Evolutionary conservation across 1,284 basidiomycete species (phyloP).

Genomic region (Ceratobasidium theobromae): DNA sequence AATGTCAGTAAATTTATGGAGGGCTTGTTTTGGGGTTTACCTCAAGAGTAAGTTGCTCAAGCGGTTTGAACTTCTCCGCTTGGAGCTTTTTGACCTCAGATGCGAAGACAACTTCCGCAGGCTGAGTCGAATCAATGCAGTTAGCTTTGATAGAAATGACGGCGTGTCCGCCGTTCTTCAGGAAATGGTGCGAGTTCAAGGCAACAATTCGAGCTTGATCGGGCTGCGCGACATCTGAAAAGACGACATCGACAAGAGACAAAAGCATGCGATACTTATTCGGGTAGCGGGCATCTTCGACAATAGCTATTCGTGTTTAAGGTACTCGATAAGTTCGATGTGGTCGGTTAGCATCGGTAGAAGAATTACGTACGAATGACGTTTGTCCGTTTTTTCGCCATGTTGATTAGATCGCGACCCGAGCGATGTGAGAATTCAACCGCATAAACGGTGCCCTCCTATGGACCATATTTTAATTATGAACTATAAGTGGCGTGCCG

Average conservation of each 20-base stretch:
- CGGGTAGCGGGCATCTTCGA: constrained; percentile 95
- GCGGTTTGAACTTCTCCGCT: constrained; percentile 82
- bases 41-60: constrained; percentile 91
- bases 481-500: constrained; percentile 20
- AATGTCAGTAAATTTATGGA: neutral
- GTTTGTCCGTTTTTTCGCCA: constrained; percentile 99
- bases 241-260: constrained; percentile 92
- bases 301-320: constrained; percentile 64
- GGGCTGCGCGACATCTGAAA: constrained; percentile 97
- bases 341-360: neutral
- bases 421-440: constrained; percentile 98
- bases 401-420: constrained; percentile 96
- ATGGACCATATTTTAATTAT: constrained; percentile 32
- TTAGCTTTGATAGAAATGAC: constrained; percentile 99
- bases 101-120: constrained; percentile 89
- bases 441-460: constrained; percentile 96
- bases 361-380: constrained; percentile 79
- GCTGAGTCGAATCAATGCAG: constrained; percentile 95
- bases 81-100: constrained; percentile 86
- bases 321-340: constrained; percentile 26
- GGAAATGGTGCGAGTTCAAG: constrained; percentile 93
- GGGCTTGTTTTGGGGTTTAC: constrained; percentile 19
- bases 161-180: constrained; percentile 90
- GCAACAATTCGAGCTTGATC: constrained; percentile 97
- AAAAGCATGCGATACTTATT: constrained; percentile 96